Evolutionary conservation across 1,284 basidiomycete species (phyloP), one percentile per base, ranked within the genome.

Genomic region (Leccinum ponderosum): DNA sequence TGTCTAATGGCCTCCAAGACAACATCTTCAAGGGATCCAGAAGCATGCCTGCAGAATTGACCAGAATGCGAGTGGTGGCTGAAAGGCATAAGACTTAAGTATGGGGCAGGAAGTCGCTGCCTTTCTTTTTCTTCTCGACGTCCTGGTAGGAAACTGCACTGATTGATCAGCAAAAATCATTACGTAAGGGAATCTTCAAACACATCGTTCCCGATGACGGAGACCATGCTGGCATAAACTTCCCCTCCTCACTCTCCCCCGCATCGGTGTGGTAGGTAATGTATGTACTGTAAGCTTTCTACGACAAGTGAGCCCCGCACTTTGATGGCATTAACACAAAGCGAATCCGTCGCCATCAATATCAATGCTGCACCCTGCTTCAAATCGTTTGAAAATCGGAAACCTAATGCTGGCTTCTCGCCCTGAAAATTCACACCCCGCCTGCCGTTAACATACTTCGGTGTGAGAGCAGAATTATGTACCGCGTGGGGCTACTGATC

Each of bases 1-100:
- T 90, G 84, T 3, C 77, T 71, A 59, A 94, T 88, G 9, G 97
- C 96, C 65, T 90, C 87, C 5, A 80, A 72, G 1, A 97, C 89
- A 14, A 96, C 90, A 2, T 92, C 85, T 64, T 95, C 87, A 22
- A 99, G 82, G 0, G 82, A 81, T 5, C 91, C 89, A 3, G 76
- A 73, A 7, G 95, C 97, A 74, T 99, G 97, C 65, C 87, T 90
- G 81, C 97, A 98, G 78, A 98, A 99, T 72, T 97, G 90, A 33
- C 97, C 97, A 6, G 95, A 98, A 73, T 98, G 96, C 9, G 94
- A 97, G 77, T 98, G 97, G 73, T 95, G 94, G 69, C 90, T 93
- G 74, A 91, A 82, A 65, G 93, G 93, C 94, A 95, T 96, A 51
- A 22, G 22, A 11, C 39, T 42, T 39, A 29, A 15, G 55, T 58